Evolutionary conservation across 495 filamentous ascomycete genomes (phyloP).

Genomic region (Aspergillus asperescens): DNA sequence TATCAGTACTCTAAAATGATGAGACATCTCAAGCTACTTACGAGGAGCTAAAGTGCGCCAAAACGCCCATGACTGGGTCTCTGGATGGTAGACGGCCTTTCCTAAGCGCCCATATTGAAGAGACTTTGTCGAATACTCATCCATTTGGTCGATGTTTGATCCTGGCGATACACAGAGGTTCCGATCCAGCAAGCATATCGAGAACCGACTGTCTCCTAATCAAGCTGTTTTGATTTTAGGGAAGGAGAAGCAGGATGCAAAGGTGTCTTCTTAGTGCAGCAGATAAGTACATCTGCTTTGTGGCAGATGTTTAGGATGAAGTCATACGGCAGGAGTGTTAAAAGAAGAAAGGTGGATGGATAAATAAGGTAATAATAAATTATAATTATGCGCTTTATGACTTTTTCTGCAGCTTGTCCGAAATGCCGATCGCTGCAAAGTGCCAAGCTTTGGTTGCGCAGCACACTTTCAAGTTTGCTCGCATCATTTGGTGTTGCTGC

Average conservation of each 20-base stretch:
- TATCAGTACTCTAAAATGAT: conserved; percentile 13
- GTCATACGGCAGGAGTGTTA: conserved; percentile 5
- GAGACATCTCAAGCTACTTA: conserved; percentile 15
- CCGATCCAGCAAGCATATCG: conserved; percentile 34
- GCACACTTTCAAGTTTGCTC: no score
- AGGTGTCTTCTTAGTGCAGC: conserved; percentile 4
- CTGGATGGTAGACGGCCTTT: conserved; percentile 48
- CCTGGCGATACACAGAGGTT: conserved; percentile 27
- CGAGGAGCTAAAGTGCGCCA: conserved; percentile 31
- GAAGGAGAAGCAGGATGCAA: neutral
- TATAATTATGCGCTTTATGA: no score
- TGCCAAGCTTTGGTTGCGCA: conserved; percentile 30
- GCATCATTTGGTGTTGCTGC: no score
- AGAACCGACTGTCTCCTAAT: conserved; percentile 12
- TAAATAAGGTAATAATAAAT: no score
- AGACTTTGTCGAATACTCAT: conserved; percentile 48
- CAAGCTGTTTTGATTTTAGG: neutral
- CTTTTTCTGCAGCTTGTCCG: neutral
- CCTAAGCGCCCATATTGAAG: conserved; percentile 66
- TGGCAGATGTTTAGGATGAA: conserved; percentile 24
- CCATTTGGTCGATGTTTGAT: conserved; percentile 53
- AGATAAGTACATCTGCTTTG: conserved; percentile 6
- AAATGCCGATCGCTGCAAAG: neutral
- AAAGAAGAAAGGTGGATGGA: no score
- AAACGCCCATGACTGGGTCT: conserved; percentile 54